Conservation (phyloP, 345 rosid genomes). For the Kernera saxatilis region DNA sequence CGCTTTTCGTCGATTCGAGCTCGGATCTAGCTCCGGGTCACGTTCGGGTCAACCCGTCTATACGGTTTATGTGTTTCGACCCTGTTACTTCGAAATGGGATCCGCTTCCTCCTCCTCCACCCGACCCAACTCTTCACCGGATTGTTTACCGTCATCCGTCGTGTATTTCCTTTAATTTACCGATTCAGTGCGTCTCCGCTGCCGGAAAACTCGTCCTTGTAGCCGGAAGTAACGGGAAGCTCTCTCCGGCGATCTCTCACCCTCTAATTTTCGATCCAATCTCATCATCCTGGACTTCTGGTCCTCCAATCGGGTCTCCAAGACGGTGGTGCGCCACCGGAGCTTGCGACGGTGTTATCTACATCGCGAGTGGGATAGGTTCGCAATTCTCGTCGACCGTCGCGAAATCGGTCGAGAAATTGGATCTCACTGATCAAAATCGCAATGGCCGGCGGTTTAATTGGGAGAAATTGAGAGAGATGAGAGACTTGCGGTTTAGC, state of each 20-base stretch:
- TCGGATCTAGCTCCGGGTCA: background rate
- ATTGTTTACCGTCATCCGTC: slow-evolving; percentile 49
- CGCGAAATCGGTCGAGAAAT: slow-evolving; percentile 43
- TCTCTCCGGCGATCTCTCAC: slow-evolving; percentile 44
- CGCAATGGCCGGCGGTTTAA: background rate
- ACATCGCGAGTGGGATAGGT: slow-evolving; percentile 45
- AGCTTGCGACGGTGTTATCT: slow-evolving; percentile 29
- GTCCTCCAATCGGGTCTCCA: slow-evolving; percentile 34
- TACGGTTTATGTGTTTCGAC: slow-evolving; percentile 36
- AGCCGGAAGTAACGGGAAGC: slow-evolving; percentile 34
- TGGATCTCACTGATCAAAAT: slow-evolving; percentile 24
- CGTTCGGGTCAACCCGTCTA: background rate
- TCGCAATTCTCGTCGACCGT: slow-evolving; percentile 29
- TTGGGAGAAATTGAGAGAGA: slow-evolving; percentile 36
- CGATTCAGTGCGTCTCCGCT: slow-evolving; percentile 43
- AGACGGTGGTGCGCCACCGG: slow-evolving; percentile 56
- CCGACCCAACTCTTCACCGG: slow-evolving; percentile 32
- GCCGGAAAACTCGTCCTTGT: slow-evolving; percentile 37
- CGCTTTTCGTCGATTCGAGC: slow-evolving; percentile 27
- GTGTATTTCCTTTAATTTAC: slow-evolving; percentile 34
- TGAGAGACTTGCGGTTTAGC: slow-evolving; percentile 46
- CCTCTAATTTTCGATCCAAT: slow-evolving; percentile 43
- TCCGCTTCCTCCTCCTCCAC: slow-evolving; percentile 38
- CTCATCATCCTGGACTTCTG: slow-evolving; percentile 29
- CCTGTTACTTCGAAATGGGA: slow-evolving; percentile 42